Evolutionary conservation across 2,329 filamentous ascomycete genomes (phyloP).

Genomic region (Hypoxylon sp.): DNA sequence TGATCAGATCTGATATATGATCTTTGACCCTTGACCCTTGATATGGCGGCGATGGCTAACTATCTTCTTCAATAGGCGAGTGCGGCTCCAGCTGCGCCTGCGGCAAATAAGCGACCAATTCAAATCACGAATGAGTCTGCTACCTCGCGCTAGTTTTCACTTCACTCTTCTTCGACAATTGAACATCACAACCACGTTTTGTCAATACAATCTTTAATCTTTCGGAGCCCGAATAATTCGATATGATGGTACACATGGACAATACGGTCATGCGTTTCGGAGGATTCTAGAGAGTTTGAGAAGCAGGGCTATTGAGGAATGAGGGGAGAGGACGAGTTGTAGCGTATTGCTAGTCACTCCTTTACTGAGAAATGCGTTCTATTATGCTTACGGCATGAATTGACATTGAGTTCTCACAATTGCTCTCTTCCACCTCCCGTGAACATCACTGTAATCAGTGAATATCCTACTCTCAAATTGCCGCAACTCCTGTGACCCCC

Average conservation of each 20-base stretch:
- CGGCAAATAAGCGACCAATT: slow-evolving; percentile 40
- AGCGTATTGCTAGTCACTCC: slow-evolving; percentile 34
- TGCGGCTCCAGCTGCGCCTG: slow-evolving; percentile 42
- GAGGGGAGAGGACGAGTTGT: slow-evolving; percentile 15
- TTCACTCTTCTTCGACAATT: slow-evolving; percentile 20
- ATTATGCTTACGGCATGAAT: slow-evolving; percentile 5
- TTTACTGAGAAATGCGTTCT: slow-evolving; percentile 24
- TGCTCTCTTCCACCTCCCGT: neutral
- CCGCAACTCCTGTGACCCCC: neutral
- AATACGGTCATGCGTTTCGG: slow-evolving; percentile 15
- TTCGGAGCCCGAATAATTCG: slow-evolving; percentile 11
- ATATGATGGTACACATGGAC: slow-evolving; percentile 7
- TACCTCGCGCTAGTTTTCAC: slow-evolving; percentile 25
- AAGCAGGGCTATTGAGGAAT: slow-evolving; percentile 6
- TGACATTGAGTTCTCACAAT: neutral
- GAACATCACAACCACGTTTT: neutral
- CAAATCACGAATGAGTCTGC: slow-evolving; percentile 6
- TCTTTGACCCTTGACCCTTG: neutral
- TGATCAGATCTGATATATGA: slow-evolving; percentile 15
- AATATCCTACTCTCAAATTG: neutral
- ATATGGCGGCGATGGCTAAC: slow-evolving; percentile 22
- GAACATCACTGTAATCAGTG: neutral
- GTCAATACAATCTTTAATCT: slow-evolving; percentile 22
- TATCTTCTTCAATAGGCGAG: slow-evolving; percentile 23
- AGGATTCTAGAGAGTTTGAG: slow-evolving; percentile 17